Evolutionary conservation across 371 early-diverging fungal genomes (phyloP).

Genomic region (Syncephalastrum contaminatum): DNA sequence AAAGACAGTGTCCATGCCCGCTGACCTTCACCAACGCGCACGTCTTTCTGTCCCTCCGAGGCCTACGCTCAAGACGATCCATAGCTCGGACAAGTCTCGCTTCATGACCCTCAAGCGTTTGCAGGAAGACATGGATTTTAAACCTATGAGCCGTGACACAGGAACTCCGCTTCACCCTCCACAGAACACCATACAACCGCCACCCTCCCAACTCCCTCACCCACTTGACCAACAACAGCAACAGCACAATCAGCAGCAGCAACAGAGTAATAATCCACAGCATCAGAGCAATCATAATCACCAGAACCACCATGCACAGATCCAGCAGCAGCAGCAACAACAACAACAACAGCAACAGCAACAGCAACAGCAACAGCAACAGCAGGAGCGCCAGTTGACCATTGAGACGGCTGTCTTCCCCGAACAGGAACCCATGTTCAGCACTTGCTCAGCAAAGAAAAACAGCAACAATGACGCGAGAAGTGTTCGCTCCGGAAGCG

Average conservation of each 20-base stretch:
- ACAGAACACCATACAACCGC: not conserved
- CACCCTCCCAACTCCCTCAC: too few species aligned
- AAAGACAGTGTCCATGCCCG: too few species aligned
- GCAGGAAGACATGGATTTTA: conserved; percentile 13
- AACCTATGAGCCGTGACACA: conserved; percentile 6
- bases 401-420: conserved; percentile 26
- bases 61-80: conserved; percentile 32
- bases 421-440: conserved; percentile 18
- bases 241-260: not conserved
- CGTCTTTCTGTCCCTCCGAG: conserved; percentile 1
- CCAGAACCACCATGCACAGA: not conserved
- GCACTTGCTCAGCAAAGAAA: not conserved
- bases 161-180: conserved; percentile 10
- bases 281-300: too few species aligned
- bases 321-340: conserved; percentile 5
- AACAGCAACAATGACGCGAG: conserved; percentile 1
- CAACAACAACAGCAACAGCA: conserved; percentile 6
- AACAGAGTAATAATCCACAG: too few species aligned
- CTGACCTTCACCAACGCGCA: too few species aligned
- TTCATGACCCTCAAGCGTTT: conserved; percentile 33
- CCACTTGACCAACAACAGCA: not conserved
- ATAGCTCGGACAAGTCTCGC: conserved; percentile 35
- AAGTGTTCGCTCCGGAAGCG: conserved; percentile 10
- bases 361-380: conserved; percentile 4
- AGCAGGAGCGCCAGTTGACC: conserved; percentile 20